Conservation (phyloP, 2,329 filamentous ascomycete species). For the Sclerotinia subarctica region DNA sequence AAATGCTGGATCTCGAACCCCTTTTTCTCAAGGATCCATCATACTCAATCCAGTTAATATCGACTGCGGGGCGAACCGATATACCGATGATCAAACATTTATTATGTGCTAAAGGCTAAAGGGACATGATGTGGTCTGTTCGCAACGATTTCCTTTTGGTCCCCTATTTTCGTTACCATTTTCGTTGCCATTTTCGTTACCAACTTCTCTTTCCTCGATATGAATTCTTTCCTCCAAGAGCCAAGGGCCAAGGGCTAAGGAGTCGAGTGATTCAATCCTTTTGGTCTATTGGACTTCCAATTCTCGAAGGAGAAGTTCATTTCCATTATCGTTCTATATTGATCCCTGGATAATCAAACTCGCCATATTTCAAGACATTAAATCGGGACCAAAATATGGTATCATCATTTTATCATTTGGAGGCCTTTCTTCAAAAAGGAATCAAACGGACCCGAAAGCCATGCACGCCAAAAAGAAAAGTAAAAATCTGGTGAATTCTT, state of each 20-base stretch:
- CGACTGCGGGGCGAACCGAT: slow-evolving; percentile 12
- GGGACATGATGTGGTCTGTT: slow-evolving; percentile 15
- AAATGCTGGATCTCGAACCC: background rate
- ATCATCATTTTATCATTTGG: background rate
- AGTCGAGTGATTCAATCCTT: no score
- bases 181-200: slow-evolving; percentile 4
- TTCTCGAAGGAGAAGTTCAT: background rate
- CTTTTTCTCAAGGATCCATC: slow-evolving; percentile 10
- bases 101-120: background rate
- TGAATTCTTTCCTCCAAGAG: no score
- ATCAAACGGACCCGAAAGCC: background rate
- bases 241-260: no score
- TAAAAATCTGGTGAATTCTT: background rate
- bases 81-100: slow-evolving; percentile 5
- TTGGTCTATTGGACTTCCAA: background rate
- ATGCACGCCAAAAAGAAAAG: background rate
- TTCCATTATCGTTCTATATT: background rate
- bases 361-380: background rate
- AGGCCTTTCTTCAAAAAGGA: background rate
- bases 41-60: slow-evolving; percentile 14
- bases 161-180: slow-evolving; percentile 8
- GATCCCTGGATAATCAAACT: background rate
- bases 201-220: background rate
- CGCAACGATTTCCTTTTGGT: slow-evolving; percentile 5
- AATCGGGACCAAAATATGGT: background rate